Evolutionary conservation across 2,329 filamentous ascomycete species (phyloP), one percentile per base, ranked within the genome.

Genomic region (Pyricularia sp.): DNA sequence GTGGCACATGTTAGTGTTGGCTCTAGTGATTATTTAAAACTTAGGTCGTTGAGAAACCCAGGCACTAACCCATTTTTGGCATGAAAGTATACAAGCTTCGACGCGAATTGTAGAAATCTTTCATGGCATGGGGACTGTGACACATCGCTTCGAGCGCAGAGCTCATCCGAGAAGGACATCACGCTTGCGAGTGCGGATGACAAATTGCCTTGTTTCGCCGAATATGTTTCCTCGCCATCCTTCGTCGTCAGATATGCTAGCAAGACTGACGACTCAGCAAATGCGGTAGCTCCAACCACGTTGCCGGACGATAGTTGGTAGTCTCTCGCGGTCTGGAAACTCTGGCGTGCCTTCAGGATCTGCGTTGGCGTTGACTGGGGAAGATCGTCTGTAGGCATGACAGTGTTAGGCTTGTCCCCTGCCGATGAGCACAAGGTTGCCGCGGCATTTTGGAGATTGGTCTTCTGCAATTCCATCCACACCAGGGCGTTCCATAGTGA

Each of bases 71-170:
- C 86, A 70, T 84, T 83, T 2, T 82, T 84, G 58, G 89, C 82
- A 76, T 96, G 89, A 71, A 87, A 79, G 70, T 88, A 86, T 0
- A 97, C 78, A 0, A 97, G 79, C 10, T 82, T 84, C 6, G 90
- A 84, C 33, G 88, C 86, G 69, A 84, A 84, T 79, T 97, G 92
- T 20, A 94, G 85, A 0, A 93, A 79, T 0, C 85, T 79, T 76
- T 97, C 91, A 55, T 87, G 84, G 2, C 79, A 74, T 0, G 78
- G 71, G 9, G 78, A 77, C 0, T 71, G 65, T 6, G 73, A 74
- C 6, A 77, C 64, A 14, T 33, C 72, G 7, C 77, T 74, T 42
- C 79, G 80, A 2, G 79, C 75, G 5, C 75, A 73, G 4, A 88
- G 77, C 3, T 82, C 82, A 1, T 74, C 72, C 10, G 82, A 85